Evolutionary conservation across 805 yeast species (phyloP), one percentile per base, ranked within the genome.

Genomic region (Wickerhamiella nectarea): DNA sequence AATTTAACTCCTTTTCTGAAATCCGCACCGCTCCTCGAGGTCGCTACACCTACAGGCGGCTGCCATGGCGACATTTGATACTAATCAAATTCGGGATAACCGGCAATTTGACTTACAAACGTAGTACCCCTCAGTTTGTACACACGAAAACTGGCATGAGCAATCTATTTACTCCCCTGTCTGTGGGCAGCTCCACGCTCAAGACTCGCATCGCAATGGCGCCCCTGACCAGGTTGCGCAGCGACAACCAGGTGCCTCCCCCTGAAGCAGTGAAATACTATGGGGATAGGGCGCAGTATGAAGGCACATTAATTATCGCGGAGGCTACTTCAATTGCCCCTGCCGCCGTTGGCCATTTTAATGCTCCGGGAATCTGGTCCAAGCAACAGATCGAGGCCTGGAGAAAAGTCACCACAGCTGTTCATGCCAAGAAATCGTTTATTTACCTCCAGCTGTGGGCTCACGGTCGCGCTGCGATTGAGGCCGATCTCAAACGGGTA

Each of bases 221-320:
- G 1, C 79, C 80, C 25, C 60, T 74, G 37, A 71, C 78, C 14
- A 58, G 79, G 48, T 38, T 50, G 35, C 61, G 78, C 45, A 39
- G 34, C 35, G 51, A 56, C 3, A 38, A 51, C 31, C 31, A 28
- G 15, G 62, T 64, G 28, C 72, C 21, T 6, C 60, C 69, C 8
- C 74, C 69, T 24, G 63, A 70, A 45, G 62, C 67, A 42, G 56
- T 58, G 10, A 61, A 68, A 45, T 76, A 78, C 59, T 79, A 78
- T 55, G 62, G 53, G 20, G 74, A 75, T 53, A 66, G 82, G 46
- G 69, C 85, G 0, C 53, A 61, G 44, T 58, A 61, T 44, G 70
- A 73, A 12, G 84, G 84, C 12, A 69, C 82, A 8, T 58, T 79
- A 48, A 45, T 78, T 14, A 66, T 75, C 49, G 58, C 76, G 11